A percentile compares a stretch with the other conserved stretches of the same genome.
phyloP scores from a whole-genome alignment of 257 asterid genomes.

The Ophiorrhiza pumila region DNA sequence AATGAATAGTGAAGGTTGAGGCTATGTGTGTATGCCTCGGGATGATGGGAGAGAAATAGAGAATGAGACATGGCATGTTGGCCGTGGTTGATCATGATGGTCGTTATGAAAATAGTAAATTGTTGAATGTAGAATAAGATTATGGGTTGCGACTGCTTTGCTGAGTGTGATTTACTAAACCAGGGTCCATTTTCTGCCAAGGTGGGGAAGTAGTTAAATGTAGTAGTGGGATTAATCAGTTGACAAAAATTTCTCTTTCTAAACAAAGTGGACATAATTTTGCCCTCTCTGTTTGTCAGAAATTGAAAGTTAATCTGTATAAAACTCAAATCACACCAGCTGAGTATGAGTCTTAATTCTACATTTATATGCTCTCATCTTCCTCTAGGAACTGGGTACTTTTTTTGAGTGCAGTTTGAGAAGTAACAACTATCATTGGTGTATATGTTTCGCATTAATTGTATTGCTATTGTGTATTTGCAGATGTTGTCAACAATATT shows the following conservation, averaged over 20 bases:
- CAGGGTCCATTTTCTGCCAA: background rate
- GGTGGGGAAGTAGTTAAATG: background rate
- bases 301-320: background rate
- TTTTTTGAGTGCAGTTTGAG: background rate
- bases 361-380: background rate
- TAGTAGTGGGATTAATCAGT: background rate
- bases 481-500: slow-evolving; percentile 79
- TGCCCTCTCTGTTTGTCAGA: background rate
- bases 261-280: background rate
- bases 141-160: background rate
- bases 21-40: background rate
- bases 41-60: background rate
- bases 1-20: background rate
- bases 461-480: slow-evolving; percentile 18
- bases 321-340: background rate
- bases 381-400: background rate
- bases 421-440: background rate
- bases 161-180: background rate
- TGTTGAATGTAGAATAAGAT: background rate
- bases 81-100: background rate
- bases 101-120: background rate
- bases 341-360: background rate
- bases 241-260: background rate
- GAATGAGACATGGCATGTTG: background rate
- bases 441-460: background rate